phyloP scores from a whole-genome alignment of 768 basidiomycete genomes.

The Mycena albidolilacea region DNA sequence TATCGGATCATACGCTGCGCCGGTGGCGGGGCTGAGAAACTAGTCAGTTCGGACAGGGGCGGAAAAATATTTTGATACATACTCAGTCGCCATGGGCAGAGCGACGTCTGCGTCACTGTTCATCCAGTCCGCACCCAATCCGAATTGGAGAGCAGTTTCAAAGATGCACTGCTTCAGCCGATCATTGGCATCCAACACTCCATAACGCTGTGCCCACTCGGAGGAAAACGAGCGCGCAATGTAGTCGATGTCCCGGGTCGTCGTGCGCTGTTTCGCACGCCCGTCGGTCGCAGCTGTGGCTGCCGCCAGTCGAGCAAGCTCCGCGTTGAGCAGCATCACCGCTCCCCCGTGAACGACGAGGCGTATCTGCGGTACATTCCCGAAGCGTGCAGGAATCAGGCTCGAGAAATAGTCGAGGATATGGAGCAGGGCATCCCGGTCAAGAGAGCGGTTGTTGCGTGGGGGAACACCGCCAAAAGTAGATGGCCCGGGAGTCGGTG shows the following conservation, averaged over 20 bases:
- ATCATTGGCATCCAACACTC: conserved; percentile 66
- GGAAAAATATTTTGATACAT: conserved; percentile 43
- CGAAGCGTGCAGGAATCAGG: conserved; percentile 62
- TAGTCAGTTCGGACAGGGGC: conserved; percentile 9
- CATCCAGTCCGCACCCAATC: conserved; percentile 81
- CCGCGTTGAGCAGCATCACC: conserved; percentile 76
- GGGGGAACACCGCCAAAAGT: conserved; percentile 40
- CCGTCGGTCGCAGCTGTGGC: conserved; percentile 36
- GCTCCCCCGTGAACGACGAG: conserved; percentile 82
- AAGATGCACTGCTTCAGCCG: conserved; percentile 71
- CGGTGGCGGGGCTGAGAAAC: conserved; percentile 43
- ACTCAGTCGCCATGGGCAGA: conserved; percentile 77
- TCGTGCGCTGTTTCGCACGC: conserved; percentile 58
- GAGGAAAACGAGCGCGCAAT: conserved; percentile 72
- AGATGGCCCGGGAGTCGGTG: conserved; percentile 20
- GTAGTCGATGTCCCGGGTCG: conserved; percentile 79
- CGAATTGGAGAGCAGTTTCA: conserved; percentile 65
- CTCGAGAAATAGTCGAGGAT: conserved; percentile 68
- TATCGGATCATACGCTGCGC: conserved; percentile 69
- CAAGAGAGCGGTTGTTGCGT: conserved; percentile 58
- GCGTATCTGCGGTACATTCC: conserved; percentile 59
- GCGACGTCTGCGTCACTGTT: conserved; percentile 82
- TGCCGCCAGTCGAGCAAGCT: conserved; percentile 41
- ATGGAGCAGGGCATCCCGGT: conserved; percentile 57
- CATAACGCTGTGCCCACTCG: conserved; percentile 63